Base-by-base conservation (phyloP, 2,329 filamentous ascomycete species). In the Colletotrichum sp. region DNA sequence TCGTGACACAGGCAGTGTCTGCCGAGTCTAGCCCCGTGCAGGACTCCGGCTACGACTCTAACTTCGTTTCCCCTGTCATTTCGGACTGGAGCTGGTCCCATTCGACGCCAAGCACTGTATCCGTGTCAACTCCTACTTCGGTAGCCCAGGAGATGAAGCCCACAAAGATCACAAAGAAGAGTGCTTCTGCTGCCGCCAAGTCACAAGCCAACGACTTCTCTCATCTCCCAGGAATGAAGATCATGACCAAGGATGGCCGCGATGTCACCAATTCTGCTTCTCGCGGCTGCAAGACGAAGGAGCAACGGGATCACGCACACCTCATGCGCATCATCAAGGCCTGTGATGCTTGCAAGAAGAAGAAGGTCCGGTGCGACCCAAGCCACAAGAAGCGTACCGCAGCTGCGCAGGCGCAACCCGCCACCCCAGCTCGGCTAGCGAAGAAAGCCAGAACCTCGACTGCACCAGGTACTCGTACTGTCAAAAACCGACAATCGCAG, bases 321-420 rank as follows among this genome's bases (percentile, higher is more conserved):
- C 84, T 93, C 62, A 93, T 93, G 90, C 87, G 92, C 75, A 91
- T 92, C 80, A 91, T 93, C 81, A 93, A 93, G 84, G 92, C 92
- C n/a, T 93, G 92, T 81, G 89, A 92, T 58, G 85, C 86, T 76
- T 93, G 92, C 85, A 86, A 87, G 76, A 87, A 85, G 81, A 93
- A 92, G 88, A 93, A 93, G 88, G 87, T 90, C 55, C 88, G 91
- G 61, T 92, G 91, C 80, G 90, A 91, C 78, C 91, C 91, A 4
- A 90, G 88, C 83, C 90, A 92, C 82, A 90, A 88, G 86, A 88
- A 88, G 84, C 83, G 85, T 32, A 78, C 81, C 24, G 82, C 38
- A 48, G 38, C 84, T 69, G 76, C 86, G 21, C 82, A 83, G 74
- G 77, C 82, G 28, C 84, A 80, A 76, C 79, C 69, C 36, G 80